Conservation (phyloP, 2,329 filamentous ascomycete species). For the Hymenoscyphus repandus region DNA sequence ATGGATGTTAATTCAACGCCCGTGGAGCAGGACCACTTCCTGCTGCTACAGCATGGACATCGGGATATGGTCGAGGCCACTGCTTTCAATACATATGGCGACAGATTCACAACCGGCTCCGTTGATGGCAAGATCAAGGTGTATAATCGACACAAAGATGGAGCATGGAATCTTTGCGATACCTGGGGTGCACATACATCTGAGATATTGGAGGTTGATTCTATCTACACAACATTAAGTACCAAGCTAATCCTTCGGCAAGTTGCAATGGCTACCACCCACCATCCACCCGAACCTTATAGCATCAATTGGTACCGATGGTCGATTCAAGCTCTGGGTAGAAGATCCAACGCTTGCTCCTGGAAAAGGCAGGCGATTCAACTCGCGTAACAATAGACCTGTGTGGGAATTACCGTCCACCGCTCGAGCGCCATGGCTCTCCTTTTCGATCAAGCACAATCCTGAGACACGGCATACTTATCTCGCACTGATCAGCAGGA, state of each 20-base stretch:
- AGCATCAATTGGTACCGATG: constrained; percentile 83
- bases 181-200: constrained; percentile 87
- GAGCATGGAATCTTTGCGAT: constrained; percentile 74
- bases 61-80: constrained; percentile 49
- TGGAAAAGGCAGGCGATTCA: constrained; percentile 73
- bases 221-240: constrained; percentile 7
- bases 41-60: constrained; percentile 67
- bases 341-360: constrained; percentile 79
- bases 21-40: constrained; percentile 21
- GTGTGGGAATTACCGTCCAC: constrained; percentile 33
- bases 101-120: constrained; percentile 83
- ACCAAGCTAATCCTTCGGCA: constrained; percentile 14
- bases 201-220: constrained; percentile 76
- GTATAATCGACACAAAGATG: constrained; percentile 77
- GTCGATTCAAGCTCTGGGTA: constrained; percentile 86
- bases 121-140: constrained; percentile 91
- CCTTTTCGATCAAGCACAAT: constrained; percentile 78
- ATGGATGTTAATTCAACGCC: constrained; percentile 17
- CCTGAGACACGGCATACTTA: constrained; percentile 77
- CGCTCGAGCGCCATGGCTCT: constrained; percentile 52
- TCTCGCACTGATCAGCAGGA: constrained; percentile 77
- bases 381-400: constrained; percentile 60
- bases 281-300: constrained; percentile 82
- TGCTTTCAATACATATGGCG: constrained; percentile 88
- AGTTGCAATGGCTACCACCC: constrained; percentile 92